These are phyloP conservation scores for Dipteronia sinensis DNA, from an alignment of 345 rosid genomes.

Conservation along the genomic window DNA sequence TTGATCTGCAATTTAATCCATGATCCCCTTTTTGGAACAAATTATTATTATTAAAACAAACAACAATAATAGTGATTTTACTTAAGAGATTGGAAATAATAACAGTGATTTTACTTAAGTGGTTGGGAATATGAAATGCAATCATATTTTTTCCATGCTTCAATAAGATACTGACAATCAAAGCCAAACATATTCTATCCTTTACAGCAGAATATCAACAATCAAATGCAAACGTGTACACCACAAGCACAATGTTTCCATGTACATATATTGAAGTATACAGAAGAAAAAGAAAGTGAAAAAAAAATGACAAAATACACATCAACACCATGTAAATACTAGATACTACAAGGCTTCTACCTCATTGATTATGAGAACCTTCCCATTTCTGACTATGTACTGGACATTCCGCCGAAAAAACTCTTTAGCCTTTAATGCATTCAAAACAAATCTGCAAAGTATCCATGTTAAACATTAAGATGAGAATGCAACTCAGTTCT, in stretches of 20 bases:
- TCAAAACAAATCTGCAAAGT: slow-evolving; percentile 82
- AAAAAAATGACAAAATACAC: background rate
- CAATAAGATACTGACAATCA: slow-evolving; percentile 1
- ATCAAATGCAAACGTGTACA: background rate
- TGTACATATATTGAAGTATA: background rate
- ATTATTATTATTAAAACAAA: slow-evolving; percentile 7
- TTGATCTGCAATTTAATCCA: background rate
- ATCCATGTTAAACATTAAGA: slow-evolving; percentile 11
- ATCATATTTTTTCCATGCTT: background rate
- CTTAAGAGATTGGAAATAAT: background rate
- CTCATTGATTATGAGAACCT: slow-evolving; percentile 95
- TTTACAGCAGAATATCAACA: background rate
- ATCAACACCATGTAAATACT: background rate
- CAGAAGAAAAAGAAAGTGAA: background rate
- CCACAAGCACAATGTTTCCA: background rate
- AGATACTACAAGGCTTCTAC: slow-evolving; percentile 34
- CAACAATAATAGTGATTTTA: background rate
- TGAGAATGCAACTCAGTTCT: slow-evolving; percentile 15
- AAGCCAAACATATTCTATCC: background rate
- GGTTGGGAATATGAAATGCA: background rate
- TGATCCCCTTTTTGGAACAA: background rate
- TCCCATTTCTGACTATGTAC: slow-evolving; percentile 87
- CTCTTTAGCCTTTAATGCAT: slow-evolving; percentile 96
- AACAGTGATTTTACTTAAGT: background rate
- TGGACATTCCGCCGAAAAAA: slow-evolving; percentile 91